These are phyloP conservation scores for Phlebopus sp. DNA, from an alignment of 1,284 basidiomycete species.

Conservation along the genomic window DNA sequence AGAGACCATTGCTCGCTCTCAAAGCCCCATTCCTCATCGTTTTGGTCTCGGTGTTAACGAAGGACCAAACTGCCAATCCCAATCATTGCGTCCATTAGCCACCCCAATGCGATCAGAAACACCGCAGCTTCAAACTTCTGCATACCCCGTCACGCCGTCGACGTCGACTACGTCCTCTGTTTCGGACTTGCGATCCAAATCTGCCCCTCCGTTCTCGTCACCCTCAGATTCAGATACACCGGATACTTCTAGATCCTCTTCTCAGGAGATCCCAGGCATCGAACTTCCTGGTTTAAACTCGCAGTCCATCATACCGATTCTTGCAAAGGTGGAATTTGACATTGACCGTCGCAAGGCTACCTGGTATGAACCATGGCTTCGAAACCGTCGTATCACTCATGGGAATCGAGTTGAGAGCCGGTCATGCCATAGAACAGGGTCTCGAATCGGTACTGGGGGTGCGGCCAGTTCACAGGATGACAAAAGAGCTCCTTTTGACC, in stretches of 20 bases:
- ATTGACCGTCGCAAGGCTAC: constrained; percentile 69
- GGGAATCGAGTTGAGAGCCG: constrained; percentile 51
- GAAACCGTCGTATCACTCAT: constrained; percentile 57
- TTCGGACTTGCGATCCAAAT: constrained; percentile 47
- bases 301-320: constrained; percentile 67
- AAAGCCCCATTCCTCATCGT: constrained; percentile 39
- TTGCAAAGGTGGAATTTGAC: constrained; percentile 88
- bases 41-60: constrained; percentile 41
- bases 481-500: constrained; percentile 41
- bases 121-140: constrained; percentile 29
- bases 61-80: constrained; percentile 36
- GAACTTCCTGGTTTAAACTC: constrained; percentile 65
- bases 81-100: constrained; percentile 46
- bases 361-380: constrained; percentile 82
- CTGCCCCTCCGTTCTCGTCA: constrained; percentile 39
- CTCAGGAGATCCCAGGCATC: constrained; percentile 44
- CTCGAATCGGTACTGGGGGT: constrained; percentile 20
- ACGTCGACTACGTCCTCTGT: constrained; percentile 50
- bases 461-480: constrained; percentile 26
- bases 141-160: constrained; percentile 48
- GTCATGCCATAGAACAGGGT: constrained; percentile 28
- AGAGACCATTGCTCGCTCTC: constrained; percentile 40
- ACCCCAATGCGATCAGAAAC: constrained; percentile 39
- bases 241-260: constrained; percentile 52
- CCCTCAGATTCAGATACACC: constrained; percentile 54